These are phyloP conservation scores for Penicillium sp. DNA, from an alignment of 2,329 filamentous ascomycete species.

Conservation along the genomic window DNA sequence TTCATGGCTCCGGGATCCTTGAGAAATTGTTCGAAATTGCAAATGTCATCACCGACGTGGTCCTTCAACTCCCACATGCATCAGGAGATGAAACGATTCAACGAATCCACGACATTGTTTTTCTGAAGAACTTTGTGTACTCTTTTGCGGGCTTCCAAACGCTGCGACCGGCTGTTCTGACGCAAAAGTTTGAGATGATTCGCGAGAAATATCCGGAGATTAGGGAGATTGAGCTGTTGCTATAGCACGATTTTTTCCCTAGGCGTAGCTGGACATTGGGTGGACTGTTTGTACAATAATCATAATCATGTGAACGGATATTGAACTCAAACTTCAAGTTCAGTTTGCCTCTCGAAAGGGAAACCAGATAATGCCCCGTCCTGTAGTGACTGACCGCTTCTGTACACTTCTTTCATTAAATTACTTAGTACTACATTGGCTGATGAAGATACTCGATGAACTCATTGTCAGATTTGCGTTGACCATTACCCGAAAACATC, in stretches of 20 bases:
- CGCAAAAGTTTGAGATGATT: conserved; percentile 45
- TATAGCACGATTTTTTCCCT: neutral
- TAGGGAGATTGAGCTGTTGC: conserved; percentile 11
- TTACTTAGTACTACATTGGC: too few species aligned
- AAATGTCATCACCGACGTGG: conserved; percentile 61
- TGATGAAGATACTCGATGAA: too few species aligned
- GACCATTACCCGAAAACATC: neutral
- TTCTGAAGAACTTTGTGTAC: conserved; percentile 55
- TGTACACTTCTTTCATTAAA: too few species aligned
- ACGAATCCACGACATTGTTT: conserved; percentile 57
- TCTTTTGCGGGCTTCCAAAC: conserved; percentile 52
- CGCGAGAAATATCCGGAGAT: conserved; percentile 15
- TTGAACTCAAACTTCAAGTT: too few species aligned
- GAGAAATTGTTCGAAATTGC: conserved; percentile 64
- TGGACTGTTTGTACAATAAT: too few species aligned
- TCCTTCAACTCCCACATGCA: conserved; percentile 54
- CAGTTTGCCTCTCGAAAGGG: too few species aligned
- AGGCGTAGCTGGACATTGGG: too few species aligned
- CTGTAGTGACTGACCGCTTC: too few species aligned
- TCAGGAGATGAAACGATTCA: conserved; percentile 50
- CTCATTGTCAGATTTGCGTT: neutral
- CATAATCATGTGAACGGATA: too few species aligned
- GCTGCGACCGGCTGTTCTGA: conserved; percentile 49
- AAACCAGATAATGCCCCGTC: too few species aligned
- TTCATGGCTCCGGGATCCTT: conserved; percentile 59